Conservation (phyloP, 2,329 filamentous ascomycete species). For the Fusarium sororula region DNA sequence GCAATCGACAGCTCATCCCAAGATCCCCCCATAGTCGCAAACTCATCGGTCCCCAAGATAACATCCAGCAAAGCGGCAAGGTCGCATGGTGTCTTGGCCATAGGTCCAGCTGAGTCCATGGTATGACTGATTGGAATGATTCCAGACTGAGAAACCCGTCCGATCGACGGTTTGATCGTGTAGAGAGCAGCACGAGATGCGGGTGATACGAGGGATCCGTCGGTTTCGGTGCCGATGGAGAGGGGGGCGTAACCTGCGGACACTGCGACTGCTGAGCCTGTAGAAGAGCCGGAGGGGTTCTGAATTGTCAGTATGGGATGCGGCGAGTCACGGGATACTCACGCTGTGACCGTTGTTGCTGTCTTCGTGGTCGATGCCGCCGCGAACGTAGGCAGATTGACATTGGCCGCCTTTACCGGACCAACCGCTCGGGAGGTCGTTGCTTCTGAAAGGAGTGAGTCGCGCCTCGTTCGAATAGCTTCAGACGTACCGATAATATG, state of each 20-base stretch:
- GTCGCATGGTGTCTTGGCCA: neutral
- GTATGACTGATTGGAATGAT: neutral
- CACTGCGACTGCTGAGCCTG: slow-evolving; percentile 47
- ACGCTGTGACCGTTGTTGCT: neutral
- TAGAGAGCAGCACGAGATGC: slow-evolving; percentile 37
- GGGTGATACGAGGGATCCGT: slow-evolving; percentile 43
- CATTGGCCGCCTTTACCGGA: neutral
- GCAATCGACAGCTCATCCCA: neutral
- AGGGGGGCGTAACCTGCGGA: slow-evolving; percentile 45
- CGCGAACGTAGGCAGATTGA: slow-evolving; percentile 40
- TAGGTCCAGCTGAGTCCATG: neutral
- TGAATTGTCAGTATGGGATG: neutral
- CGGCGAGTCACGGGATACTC: rapidly evolving
- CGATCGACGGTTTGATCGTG: slow-evolving; percentile 39
- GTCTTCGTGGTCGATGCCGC: slow-evolving; percentile 20
- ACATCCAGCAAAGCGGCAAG: neutral
- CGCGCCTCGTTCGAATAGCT: neutral
- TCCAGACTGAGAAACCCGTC: neutral
- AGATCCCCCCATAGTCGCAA: neutral
- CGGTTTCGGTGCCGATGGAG: slow-evolving; percentile 47
- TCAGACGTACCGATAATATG: neutral
- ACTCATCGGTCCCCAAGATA: neutral
- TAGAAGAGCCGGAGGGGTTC: slow-evolving; percentile 46
- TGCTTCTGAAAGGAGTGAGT: slow-evolving; percentile 21
- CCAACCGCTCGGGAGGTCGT: neutral